Percentiles rank a stretch among this genome's conserved stretches.
These are phyloP conservation scores for Hyphodiscus sp. DNA, from an alignment of 2,329 filamentous ascomycete species.

Conservation along the genomic window DNA sequence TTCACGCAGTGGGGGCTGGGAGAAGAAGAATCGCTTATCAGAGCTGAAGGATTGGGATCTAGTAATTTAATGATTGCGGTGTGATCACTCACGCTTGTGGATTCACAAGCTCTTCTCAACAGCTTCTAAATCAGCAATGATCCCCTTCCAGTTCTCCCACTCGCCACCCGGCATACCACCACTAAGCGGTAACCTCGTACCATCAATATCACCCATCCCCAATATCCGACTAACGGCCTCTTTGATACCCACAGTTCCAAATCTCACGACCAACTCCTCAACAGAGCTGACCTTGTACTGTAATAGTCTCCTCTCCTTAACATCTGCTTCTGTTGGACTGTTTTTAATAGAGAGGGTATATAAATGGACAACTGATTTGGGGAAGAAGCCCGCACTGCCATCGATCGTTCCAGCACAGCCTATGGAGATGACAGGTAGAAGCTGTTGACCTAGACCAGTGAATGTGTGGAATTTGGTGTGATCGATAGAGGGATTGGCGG, in stretches of 20 bases:
- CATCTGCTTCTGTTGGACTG: conserved; percentile 34
- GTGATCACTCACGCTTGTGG: background rate
- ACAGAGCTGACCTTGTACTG: conserved; percentile 56
- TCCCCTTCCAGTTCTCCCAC: conserved; percentile 41
- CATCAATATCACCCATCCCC: conserved; percentile 51
- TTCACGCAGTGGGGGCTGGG: no score
- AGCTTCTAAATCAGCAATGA: conserved; percentile 23
- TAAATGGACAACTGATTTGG: conserved; percentile 52
- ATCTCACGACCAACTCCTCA: conserved; percentile 55
- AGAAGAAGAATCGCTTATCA: no score
- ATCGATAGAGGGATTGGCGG: conserved; percentile 52
- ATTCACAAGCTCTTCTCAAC: conserved; percentile 26
- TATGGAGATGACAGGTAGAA: conserved; percentile 55
- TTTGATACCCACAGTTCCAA: conserved; percentile 59
- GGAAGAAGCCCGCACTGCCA: conserved; percentile 59
- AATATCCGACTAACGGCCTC: conserved; percentile 54
- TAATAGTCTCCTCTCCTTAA: conserved; percentile 45
- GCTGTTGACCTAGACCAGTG: conserved; percentile 59
- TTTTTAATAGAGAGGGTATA: conserved; percentile 41
- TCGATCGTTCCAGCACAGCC: conserved; percentile 62
- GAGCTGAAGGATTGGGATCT: no score
- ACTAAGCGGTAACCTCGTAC: conserved; percentile 50
- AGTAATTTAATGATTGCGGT: background rate
- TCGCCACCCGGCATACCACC: conserved; percentile 50
- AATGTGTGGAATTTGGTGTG: conserved; percentile 52